These are phyloP conservation scores for Penicillium frequentans DNA, from an alignment of 2,329 filamentous ascomycete genomes.

Conservation along the genomic window DNA sequence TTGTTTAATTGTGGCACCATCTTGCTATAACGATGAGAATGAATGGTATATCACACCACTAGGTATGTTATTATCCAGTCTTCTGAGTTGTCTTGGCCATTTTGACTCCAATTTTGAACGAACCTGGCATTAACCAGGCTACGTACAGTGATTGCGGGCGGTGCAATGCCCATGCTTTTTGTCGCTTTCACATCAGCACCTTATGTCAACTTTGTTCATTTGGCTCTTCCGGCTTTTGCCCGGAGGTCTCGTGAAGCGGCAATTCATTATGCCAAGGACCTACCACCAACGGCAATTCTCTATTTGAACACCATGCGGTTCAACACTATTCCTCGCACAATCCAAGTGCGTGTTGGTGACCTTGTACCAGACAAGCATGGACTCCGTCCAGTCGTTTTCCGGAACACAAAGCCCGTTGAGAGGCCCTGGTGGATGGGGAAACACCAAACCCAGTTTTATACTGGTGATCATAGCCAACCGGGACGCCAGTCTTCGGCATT, in stretches of 20 bases:
- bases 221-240: constrained; percentile 66
- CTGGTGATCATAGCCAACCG: constrained; percentile 37
- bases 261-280: constrained; percentile 43
- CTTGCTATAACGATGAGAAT: constrained; percentile 50
- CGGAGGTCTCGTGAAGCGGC: constrained; percentile 57
- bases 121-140: background rate
- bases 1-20: constrained; percentile 62
- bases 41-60: constrained; percentile 44
- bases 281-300: constrained; percentile 45
- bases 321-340: constrained; percentile 43
- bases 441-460: constrained; percentile 41
- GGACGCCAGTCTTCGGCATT: constrained; percentile 39
- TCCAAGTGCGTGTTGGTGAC: constrained; percentile 45
- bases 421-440: constrained; percentile 40
- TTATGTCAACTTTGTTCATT: constrained; percentile 70
- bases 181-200: constrained; percentile 66
- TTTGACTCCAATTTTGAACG: background rate
- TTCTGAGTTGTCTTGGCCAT: background rate
- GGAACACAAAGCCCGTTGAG: constrained; percentile 36
- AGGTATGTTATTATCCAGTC: constrained; percentile 29
- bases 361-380: constrained; percentile 36
- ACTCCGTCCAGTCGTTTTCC: constrained; percentile 43
- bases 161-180: constrained; percentile 64
- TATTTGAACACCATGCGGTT: constrained; percentile 49
- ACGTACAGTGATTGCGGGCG: constrained; percentile 57